phyloP scores from a whole-genome alignment of 371 early-diverging fungal species.

The Zychaea mexicana region DNA sequence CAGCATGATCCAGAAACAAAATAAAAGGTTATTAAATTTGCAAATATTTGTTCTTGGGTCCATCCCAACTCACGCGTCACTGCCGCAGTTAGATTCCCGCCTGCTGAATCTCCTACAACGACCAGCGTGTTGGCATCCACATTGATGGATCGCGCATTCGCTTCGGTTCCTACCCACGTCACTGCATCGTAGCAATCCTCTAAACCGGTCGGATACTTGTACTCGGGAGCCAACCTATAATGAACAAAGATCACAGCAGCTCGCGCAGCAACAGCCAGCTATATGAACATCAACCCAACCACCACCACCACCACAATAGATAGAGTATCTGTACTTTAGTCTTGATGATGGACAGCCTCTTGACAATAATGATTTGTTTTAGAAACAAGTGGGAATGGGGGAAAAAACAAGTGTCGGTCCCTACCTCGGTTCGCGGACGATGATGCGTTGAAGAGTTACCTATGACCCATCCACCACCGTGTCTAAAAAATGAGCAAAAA shows the following conservation, averaged over 20 bases:
- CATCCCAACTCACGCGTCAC: not conserved
- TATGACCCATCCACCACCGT: constrained; percentile 22
- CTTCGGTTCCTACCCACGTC: constrained; percentile 13
- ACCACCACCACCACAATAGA: too few species aligned
- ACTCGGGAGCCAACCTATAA: constrained; percentile 26
- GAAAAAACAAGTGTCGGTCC: too few species aligned
- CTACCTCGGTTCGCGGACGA: constrained; percentile 5
- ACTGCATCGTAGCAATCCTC: constrained; percentile 34
- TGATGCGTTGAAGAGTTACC: constrained; percentile 8
- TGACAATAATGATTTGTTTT: too few species aligned
- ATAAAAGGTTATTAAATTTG: not conserved
- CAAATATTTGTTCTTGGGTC: not conserved
- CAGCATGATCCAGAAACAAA: not conserved
- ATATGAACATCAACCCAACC: too few species aligned
- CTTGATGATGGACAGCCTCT: too few species aligned
- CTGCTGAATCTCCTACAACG: constrained; percentile 27
- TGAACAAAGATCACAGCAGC: constrained; percentile 27
- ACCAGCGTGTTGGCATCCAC: constrained; percentile 18
- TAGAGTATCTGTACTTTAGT: too few species aligned
- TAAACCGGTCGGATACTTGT: constrained; percentile 24
- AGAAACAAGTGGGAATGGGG: too few species aligned
- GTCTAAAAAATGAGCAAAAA: constrained; percentile 1
- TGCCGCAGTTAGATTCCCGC: constrained; percentile 22
- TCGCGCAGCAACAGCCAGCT: constrained; percentile 1
- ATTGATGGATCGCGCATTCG: constrained; percentile 5